A percentile compares a stretch with the other conserved stretches of the same genome.
Conservation (phyloP, 495 filamentous ascomycete species). For the Neurospora tetrasperma region DNA sequence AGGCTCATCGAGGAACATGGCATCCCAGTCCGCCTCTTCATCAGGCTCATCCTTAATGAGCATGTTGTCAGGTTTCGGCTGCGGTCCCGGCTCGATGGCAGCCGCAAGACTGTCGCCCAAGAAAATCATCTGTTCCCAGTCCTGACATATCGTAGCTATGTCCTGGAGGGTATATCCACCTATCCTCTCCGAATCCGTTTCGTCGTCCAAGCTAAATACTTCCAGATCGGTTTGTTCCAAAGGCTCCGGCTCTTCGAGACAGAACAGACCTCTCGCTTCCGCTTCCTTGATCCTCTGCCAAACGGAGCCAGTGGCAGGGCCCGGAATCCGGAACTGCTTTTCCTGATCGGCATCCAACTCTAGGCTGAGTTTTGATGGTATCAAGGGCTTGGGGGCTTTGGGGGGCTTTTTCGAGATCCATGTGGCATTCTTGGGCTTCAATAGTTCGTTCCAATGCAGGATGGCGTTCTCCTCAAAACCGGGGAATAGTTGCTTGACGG, state of each 20-base stretch:
- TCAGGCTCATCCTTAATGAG: conserved; percentile 27
- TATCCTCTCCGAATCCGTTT: conserved; percentile 52
- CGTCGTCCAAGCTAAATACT: conserved; percentile 40
- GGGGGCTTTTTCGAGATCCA: conserved; percentile 58
- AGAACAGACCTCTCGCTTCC: conserved; percentile 49
- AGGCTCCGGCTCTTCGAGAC: conserved; percentile 38
- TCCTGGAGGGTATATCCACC: conserved; percentile 64
- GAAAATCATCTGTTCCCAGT: conserved; percentile 61
- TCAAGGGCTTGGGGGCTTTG: conserved; percentile 68
- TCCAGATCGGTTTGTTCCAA: conserved; percentile 46
- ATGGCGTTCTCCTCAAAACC: conserved; percentile 54
- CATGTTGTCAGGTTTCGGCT: conserved; percentile 14
- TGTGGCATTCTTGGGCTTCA: conserved; percentile 62
- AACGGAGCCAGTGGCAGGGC: conserved; percentile 30
- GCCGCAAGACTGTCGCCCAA: conserved; percentile 17
- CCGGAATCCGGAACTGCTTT: conserved; percentile 61
- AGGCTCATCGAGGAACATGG: conserved; percentile 34
- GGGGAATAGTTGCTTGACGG: conserved; percentile 60
- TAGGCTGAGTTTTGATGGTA: conserved; percentile 77
- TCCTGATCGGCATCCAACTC: conserved; percentile 77
- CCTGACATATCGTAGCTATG: conserved; percentile 66
- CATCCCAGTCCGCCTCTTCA: conserved; percentile 46
- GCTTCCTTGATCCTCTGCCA: conserved; percentile 46
- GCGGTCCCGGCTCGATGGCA: conserved; percentile 8
- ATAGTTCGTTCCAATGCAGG: conserved; percentile 59